Evolutionary conservation across 441 rosid species (phyloP), one percentile per base, ranked within the genome.

Genomic region (Flueggea neowawraea): DNA sequence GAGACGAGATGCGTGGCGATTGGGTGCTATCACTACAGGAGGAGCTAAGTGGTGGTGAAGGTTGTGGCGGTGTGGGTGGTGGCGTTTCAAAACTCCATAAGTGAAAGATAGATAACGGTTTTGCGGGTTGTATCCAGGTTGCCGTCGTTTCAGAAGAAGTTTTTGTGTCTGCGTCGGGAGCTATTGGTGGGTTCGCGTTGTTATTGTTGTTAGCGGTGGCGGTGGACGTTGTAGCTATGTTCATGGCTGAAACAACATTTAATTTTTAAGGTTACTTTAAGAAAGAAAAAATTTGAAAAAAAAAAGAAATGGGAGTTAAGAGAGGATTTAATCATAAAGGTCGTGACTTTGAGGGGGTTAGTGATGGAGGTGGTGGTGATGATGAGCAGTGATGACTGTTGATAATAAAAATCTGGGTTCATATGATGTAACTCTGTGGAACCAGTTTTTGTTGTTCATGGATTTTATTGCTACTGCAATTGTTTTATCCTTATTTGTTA

Each of bases 81-180:
- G 82, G 60, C 83, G 96, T 74, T 86, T 93, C 53, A 85, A 81
- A 63, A 82, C 81, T 1, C 96, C 97, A 77, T 93, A 90, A 13
- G 87, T 73, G 77, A 80, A 81, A 50, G 87, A 72, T 39, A 50
- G 87, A 72, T 39, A 81, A n/a, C 44, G 88, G 81, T 81, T 88
- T 86, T 2, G 77, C 62, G 7, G 14, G 1, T 0, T 82, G 89
- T 88, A 85, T 83, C 85, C 84, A 73, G 14, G 66, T 67, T 5
- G 41, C 0, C 2, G 28, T 22, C 9, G 41, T 0, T 36, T 36
- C 3, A 5, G 41, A 4, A 4, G 87, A 80, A 4, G 81, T 75
- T 63, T 82, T 85, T 43, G 69, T 67, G 17, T 80, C 85, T 15
- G 73, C 84, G 54, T 86, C 87, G 2, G 81, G 83, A 4, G 94